phyloP scores from a whole-genome alignment of 2,329 filamentous ascomycete genomes.

The Cercospora brassicicola region DNA sequence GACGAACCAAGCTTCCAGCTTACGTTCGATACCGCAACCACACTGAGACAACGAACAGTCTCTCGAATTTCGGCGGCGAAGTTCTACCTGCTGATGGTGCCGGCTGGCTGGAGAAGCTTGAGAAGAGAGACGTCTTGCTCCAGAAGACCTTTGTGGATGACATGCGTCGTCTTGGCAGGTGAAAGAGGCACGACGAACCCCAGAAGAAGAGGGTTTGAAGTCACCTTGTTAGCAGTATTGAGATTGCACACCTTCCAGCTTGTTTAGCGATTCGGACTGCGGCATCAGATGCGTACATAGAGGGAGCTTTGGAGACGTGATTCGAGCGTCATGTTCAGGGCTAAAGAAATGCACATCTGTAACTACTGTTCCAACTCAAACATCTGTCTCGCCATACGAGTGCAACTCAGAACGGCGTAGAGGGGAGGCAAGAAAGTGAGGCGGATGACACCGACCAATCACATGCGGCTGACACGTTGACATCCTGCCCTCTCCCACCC shows the following conservation, averaged over 20 bases:
- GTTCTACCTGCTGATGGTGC: not conserved
- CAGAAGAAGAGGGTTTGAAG: not conserved
- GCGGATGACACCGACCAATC: not conserved
- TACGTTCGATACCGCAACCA: slow-evolving; percentile 13
- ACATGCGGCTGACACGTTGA: not conserved
- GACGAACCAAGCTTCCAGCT: slow-evolving; percentile 2
- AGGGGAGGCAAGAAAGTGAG: not conserved
- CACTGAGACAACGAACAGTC: not conserved
- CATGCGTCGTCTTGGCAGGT: not conserved
- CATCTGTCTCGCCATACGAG: not conserved
- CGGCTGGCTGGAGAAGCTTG: slow-evolving; percentile 8
- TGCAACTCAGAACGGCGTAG: not conserved
- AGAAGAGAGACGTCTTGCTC: not conserved
- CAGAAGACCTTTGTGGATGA: slow-evolving; percentile 9
- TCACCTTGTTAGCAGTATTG: not conserved
- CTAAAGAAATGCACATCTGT: not conserved
- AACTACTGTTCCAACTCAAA: not conserved
- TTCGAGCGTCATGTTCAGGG: not conserved
- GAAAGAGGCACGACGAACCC: not conserved
- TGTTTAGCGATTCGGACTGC: not conserved
- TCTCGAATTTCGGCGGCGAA: not conserved
- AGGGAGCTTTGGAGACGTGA: not conserved
- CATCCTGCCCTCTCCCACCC: not conserved
- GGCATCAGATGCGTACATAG: not conserved
- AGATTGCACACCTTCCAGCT: not conserved